phyloP scores from a whole-genome alignment of 306 rosid species.

The Inga laurina region DNA sequence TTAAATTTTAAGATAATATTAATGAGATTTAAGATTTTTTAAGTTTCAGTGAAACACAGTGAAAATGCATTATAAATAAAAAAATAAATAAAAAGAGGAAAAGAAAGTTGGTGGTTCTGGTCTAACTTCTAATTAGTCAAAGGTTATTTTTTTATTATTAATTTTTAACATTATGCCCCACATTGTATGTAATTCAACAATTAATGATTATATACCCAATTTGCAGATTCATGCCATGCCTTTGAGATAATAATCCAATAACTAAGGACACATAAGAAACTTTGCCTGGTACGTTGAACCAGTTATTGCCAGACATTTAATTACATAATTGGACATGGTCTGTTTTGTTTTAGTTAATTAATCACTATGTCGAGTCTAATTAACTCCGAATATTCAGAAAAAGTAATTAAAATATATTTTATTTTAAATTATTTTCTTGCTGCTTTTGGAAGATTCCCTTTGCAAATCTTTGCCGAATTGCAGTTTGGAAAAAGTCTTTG shows the following conservation, averaged over 20 bases:
- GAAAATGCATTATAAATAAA: too few relatives aligned
- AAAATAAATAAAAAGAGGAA: neutral
- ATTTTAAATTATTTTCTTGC: neutral
- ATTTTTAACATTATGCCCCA: neutral
- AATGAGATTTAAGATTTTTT: too few relatives aligned
- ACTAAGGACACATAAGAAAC: neutral
- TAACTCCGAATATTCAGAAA: neutral
- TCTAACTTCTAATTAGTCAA: constrained; percentile 13
- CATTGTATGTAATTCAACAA: neutral
- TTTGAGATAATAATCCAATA: neutral
- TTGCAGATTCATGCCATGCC: neutral
- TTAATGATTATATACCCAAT: neutral
- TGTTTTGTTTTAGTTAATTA: neutral
- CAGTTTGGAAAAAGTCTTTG: neutral
- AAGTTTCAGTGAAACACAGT: too few relatives aligned
- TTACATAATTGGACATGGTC: neutral
- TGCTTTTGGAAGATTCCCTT: neutral
- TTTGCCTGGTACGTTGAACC: neutral
- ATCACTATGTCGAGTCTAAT: neutral
- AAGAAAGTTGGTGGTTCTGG: neutral
- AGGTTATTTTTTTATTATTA: neutral
- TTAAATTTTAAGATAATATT: too few relatives aligned
- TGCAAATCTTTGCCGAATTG: neutral
- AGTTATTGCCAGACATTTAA: neutral
- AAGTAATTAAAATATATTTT: neutral